Conservation (phyloP, 495 filamentous ascomycete species). For the Podospora pseudopauciseta region DNA sequence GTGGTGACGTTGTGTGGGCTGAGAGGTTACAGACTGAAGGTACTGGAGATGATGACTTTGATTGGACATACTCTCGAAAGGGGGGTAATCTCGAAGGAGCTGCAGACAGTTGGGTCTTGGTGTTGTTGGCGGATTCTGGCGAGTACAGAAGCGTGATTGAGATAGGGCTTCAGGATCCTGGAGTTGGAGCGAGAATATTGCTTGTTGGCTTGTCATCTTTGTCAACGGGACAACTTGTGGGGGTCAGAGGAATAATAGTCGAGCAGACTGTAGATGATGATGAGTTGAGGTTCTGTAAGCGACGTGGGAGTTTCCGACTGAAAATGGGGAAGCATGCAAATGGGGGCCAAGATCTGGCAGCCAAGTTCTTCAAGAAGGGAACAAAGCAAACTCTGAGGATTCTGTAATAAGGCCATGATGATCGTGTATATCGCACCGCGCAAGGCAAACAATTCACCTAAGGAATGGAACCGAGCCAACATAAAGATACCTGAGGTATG, state of each 20-base stretch:
- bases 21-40: not conserved
- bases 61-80: not conserved
- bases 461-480: too few species aligned
- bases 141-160: not conserved
- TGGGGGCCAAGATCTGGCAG: not conserved
- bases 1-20: not conserved
- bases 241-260: not conserved
- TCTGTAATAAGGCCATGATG: not conserved
- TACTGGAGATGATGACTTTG: not conserved
- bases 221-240: not conserved
- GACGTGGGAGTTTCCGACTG: not conserved
- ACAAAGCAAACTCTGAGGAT: not conserved
- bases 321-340: not conserved
- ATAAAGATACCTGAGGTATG: too few species aligned
- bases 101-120: not conserved
- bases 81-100: not conserved
- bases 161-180: not conserved
- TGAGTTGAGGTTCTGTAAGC: not conserved
- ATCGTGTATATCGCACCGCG: not conserved
- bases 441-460: too few species aligned
- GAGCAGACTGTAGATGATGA: not conserved
- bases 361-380: not conserved
- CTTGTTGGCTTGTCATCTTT: not conserved
- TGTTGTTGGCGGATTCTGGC: not conserved
- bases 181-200: not conserved